Percentiles rank a stretch among this genome's conserved stretches.
Evolutionary conservation across 768 basidiomycete species (phyloP).

Genomic region (Lactarius vividus): DNA sequence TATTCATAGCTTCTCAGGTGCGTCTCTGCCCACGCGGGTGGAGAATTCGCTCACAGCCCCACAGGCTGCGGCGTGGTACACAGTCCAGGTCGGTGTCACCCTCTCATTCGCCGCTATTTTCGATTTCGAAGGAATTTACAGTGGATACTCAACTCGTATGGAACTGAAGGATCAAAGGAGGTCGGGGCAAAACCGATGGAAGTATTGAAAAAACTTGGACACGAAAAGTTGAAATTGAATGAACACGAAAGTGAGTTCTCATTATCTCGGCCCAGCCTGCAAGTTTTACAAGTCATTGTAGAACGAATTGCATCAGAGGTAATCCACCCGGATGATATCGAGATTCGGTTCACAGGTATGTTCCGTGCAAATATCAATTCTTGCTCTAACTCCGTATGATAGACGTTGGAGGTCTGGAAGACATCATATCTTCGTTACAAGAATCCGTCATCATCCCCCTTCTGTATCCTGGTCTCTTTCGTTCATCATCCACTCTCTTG

Average conservation of each 20-base stretch:
- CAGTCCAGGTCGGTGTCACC: constrained; percentile 55
- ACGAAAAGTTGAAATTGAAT: constrained; percentile 70
- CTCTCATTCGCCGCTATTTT: background rate
- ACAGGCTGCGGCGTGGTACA: constrained; percentile 79
- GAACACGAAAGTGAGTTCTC: constrained; percentile 80
- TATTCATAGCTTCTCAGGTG: constrained; percentile 53
- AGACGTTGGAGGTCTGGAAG: constrained; percentile 93
- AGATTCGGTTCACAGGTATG: constrained; percentile 69
- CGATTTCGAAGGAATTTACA: constrained; percentile 32
- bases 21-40: constrained; percentile 23
- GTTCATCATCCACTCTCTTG: constrained; percentile 74
- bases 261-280: background rate
- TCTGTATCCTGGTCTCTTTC: constrained; percentile 85
- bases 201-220: constrained; percentile 66
- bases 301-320: constrained; percentile 89
- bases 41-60: background rate
- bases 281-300: constrained; percentile 32
- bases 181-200: constrained; percentile 68
- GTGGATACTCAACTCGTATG: constrained; percentile 64
- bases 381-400: constrained; percentile 21
- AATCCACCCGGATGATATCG: constrained; percentile 88
- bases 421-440: constrained; percentile 83
- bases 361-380: constrained; percentile 1
- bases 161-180: constrained; percentile 50
- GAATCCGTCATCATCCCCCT: constrained; percentile 97